These are phyloP conservation scores for Aspergillus costaricaensis DNA, from an alignment of 2,329 filamentous ascomycete species.

Conservation along the genomic window DNA sequence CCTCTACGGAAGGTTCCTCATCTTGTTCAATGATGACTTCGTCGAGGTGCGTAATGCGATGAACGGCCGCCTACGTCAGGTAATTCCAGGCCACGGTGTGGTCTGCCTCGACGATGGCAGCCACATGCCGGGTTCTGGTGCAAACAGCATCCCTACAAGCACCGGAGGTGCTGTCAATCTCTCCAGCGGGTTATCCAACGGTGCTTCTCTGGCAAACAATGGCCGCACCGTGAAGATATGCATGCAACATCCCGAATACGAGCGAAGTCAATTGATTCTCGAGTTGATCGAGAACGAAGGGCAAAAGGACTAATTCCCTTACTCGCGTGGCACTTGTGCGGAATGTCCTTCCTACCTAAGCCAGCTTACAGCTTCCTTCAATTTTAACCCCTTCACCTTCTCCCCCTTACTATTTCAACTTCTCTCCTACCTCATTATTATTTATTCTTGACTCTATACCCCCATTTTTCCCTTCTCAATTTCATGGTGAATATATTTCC, in stretches of 20 bases:
- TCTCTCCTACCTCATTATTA: neutral
- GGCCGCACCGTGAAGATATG: slow-evolving; percentile 85
- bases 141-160: slow-evolving; percentile 48
- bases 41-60: slow-evolving; percentile 96
- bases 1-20: slow-evolving; percentile 85
- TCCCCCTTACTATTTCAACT: neutral
- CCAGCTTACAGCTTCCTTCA: neutral
- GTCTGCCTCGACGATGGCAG: slow-evolving; percentile 82
- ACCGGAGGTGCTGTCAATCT: slow-evolving; percentile 28
- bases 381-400: neutral
- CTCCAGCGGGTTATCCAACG: slow-evolving; percentile 37
- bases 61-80: slow-evolving; percentile 89
- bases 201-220: slow-evolving; percentile 33
- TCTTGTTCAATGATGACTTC: slow-evolving; percentile 94
- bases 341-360: neutral
- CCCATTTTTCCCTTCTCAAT: neutral
- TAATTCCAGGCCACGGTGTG: slow-evolving; percentile 89
- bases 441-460: slow-evolving; percentile 4
- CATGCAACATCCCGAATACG: slow-evolving; percentile 89
- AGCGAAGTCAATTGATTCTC: slow-evolving; percentile 82
- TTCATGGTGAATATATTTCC: neutral
- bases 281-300: slow-evolving; percentile 93
- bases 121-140: slow-evolving; percentile 38
- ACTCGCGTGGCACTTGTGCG: neutral
- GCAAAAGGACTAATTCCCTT: slow-evolving; percentile 55